These are phyloP conservation scores for Dimargaris xerosporica DNA, from an alignment of 192 early-diverging fungal species.

Conservation along the genomic window DNA sequence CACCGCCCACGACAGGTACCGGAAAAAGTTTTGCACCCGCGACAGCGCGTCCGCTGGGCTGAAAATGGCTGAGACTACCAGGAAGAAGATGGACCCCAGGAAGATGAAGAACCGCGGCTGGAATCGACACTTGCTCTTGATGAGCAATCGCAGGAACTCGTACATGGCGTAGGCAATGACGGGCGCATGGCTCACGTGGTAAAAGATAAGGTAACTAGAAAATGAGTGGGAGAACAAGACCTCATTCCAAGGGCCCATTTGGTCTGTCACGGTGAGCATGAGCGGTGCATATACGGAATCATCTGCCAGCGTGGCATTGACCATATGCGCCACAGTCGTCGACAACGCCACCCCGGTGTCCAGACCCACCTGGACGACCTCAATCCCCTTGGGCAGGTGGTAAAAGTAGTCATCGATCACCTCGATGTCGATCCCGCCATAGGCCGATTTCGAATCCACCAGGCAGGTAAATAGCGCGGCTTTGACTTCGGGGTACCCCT, in stretches of 20 bases:
- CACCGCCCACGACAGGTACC: background rate
- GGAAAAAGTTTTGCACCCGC: slow-evolving; percentile 8
- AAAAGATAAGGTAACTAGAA: background rate
- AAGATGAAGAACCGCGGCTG: slow-evolving; percentile 12
- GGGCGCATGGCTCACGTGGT: slow-evolving; percentile 1
- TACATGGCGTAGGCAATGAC: slow-evolving; percentile 6
- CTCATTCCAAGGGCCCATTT: slow-evolving; percentile 7
- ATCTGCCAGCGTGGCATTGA: background rate
- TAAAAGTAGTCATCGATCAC: slow-evolving; percentile 12
- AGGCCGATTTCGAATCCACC: background rate
- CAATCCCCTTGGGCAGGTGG: background rate
- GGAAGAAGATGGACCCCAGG: background rate
- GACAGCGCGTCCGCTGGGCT: slow-evolving; percentile 1
- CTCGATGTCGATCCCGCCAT: slow-evolving; percentile 3
- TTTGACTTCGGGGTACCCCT: slow-evolving; percentile 5
- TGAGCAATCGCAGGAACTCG: slow-evolving; percentile 8
- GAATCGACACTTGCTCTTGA: slow-evolving; percentile 10
- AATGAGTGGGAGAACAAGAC: background rate
- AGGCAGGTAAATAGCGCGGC: slow-evolving; percentile 4
- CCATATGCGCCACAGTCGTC: background rate
- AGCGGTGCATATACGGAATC: background rate
- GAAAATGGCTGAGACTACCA: background rate
- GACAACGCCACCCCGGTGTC: slow-evolving; percentile 7
- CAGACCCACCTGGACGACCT: slow-evolving; percentile 3
- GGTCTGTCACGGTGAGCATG: background rate